A percentile compares a stretch with the other conserved stretches of the same genome.
Evolutionary conservation across 345 rosid species (phyloP).

Genomic region (Leavenworthia alabamica): DNA sequence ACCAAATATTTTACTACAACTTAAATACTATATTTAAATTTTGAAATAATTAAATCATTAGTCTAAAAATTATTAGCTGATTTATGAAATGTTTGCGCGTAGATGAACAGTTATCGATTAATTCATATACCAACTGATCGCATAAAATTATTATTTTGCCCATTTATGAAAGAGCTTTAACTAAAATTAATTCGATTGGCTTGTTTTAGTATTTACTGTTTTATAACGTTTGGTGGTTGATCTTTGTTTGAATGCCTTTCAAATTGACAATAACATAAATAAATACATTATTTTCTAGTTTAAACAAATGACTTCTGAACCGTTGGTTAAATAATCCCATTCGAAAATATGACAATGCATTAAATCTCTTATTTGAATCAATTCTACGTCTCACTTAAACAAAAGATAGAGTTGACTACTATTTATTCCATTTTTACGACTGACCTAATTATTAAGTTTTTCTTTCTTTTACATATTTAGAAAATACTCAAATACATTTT

Average conservation of each 20-base stretch:
- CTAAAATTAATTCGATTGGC: too few species aligned
- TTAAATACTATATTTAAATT: too few species aligned
- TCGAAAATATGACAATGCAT: too few species aligned
- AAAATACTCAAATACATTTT: not conserved
- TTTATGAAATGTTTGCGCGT: not conserved
- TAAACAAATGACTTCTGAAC: not conserved
- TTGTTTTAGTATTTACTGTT: not conserved
- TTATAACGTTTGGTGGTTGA: constrained; percentile 13
- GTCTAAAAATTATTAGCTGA: not conserved
- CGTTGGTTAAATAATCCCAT: too few species aligned
- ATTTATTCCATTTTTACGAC: not conserved
- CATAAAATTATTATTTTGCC: not conserved
- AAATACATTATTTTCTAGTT: not conserved
- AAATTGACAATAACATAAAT: not conserved
- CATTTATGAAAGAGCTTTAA: not conserved
- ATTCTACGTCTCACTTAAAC: not conserved
- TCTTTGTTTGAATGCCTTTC: not conserved
- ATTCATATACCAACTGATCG: not conserved
- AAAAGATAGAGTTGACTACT: not conserved
- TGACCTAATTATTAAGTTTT: not conserved
- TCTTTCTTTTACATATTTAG: not conserved
- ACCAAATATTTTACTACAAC: not conserved
- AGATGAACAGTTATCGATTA: not conserved
- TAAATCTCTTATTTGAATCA: too few species aligned
- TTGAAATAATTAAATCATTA: not conserved